Evolutionary conservation across 345 rosid species (phyloP), one percentile per base, ranked within the genome.

Genomic region (Abelmoschus esculentus): DNA sequence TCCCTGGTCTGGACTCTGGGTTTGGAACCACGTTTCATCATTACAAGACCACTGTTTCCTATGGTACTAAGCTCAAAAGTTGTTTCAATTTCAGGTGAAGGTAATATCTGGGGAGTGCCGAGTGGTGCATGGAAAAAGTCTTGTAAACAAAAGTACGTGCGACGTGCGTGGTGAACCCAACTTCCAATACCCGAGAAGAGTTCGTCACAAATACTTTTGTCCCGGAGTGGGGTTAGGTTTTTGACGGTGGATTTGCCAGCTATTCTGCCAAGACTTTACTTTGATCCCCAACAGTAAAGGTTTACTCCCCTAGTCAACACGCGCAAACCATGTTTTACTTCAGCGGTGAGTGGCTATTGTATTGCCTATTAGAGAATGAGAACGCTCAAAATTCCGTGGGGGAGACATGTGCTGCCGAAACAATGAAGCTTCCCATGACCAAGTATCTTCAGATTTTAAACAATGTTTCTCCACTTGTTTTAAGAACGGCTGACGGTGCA

Each of bases 391-490:
- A 19, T 58, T 58, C 10, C 9, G 28, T 19, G 59, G 59, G 13
- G 26, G 26, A 69, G 57, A 40, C 56, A 17, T 42, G 82, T 72
- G 54, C 8, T 49, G 19, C 19, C 5, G 18, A 49, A 42, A 6
- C 19, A 31, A 40, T 1, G 72, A 58, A 72, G 69, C 60, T 59
- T 72, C 74, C 42, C 42, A 14, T 0, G 13, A 26, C 29, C 8
- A 40, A 54, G 44, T 61, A 17, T 15, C 4, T 47, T 36, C 60
- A 69, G 53, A 31, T 26, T 36, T 18, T 62, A 38, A 5, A 1
- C 8, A 11, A 7, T 22, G 36, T 29, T 55, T 63, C 44, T 9
- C 32, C 71, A 73, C 75, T 70, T 70, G 75, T 38, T 40, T 22
- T 22, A 22, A 22, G 26, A 22, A 22, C 26, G 26, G 26, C 26